Conservation (phyloP, 202 grass and related monocot genomes). For the Hordeum pubiflorum region DNA sequence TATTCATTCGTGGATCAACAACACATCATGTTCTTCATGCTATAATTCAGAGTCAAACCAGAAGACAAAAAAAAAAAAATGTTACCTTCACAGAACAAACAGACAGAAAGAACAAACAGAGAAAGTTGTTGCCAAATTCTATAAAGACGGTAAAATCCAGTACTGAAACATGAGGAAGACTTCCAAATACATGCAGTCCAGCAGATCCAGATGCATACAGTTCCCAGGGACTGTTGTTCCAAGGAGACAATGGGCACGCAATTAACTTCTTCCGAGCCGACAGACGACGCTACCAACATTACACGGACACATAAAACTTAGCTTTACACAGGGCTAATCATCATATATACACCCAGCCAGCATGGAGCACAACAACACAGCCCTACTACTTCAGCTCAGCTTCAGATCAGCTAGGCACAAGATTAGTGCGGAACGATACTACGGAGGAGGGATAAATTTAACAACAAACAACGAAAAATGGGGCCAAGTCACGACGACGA, state of each 20-base stretch:
- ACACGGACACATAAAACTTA: conserved; percentile 21
- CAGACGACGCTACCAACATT: conserved; percentile 26
- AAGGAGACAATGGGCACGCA: not conserved
- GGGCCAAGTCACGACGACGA: not conserved
- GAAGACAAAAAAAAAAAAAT: no score
- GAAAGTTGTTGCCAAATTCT: not conserved
- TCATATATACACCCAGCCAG: conserved; percentile 47
- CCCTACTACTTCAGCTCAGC: conserved; percentile 17
- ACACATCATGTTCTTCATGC: not conserved
- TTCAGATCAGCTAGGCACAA: conserved; percentile 23
- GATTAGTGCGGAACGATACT: conserved; percentile 39
- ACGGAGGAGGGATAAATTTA: conserved; percentile 25
- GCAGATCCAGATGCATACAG: conserved; percentile 7
- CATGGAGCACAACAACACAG: not conserved
- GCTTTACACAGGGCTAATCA: conserved; percentile 56
- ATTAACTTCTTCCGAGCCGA: conserved; percentile 1
- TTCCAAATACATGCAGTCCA: not conserved
- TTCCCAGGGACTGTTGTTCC: not conserved
- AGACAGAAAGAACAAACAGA: no score
- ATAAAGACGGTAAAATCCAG: not conserved
- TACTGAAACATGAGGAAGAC: not conserved
- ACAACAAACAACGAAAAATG: conserved; percentile 32
- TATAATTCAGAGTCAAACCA: no score
- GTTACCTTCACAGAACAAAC: no score
- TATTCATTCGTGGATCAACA: not conserved